phyloP scores from a whole-genome alignment of 73 alveolate species.

The Blepharisma stoltei region DNA sequence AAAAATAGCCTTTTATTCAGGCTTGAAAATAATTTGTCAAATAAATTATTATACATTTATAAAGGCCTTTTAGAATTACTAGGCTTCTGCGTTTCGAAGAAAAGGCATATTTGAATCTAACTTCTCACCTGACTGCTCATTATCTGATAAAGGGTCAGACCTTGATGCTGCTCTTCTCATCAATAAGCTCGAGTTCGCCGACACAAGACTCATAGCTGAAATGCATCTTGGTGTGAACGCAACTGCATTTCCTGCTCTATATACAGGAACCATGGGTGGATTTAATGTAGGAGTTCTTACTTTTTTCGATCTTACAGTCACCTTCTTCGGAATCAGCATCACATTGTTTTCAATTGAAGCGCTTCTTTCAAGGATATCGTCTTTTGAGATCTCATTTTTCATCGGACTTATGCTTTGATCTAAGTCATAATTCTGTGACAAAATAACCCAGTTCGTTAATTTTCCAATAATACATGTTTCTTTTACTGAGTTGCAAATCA shows the following conservation, averaged over 20 bases:
- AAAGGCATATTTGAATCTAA: too few relatives aligned
- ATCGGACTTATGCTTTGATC: background rate
- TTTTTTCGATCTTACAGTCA: background rate
- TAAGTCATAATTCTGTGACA: background rate
- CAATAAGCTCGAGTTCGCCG: too few relatives aligned
- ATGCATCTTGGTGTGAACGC: background rate
- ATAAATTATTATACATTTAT: too few relatives aligned
- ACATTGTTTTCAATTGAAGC: background rate
- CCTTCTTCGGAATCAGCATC: background rate
- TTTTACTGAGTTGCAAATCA: slow-evolving; percentile 12
- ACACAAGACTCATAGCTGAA: background rate
- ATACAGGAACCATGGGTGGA: background rate
- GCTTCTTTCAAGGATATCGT: background rate
- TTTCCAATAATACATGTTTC: slow-evolving; percentile 5
- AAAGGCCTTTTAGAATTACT: too few relatives aligned
- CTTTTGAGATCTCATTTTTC: background rate
- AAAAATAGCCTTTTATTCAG: too few relatives aligned
- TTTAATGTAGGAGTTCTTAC: slow-evolving; percentile 13
- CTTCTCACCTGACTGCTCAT: too few relatives aligned
- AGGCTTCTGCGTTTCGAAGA: too few relatives aligned
- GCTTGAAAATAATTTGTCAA: too few relatives aligned
- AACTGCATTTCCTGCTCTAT: background rate
- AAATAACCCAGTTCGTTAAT: background rate
- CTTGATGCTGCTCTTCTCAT: too few relatives aligned
- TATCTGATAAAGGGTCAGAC: too few relatives aligned